Conservation (phyloP, 78 protist genomes). For the Dictyostelium capitatum region DNA sequence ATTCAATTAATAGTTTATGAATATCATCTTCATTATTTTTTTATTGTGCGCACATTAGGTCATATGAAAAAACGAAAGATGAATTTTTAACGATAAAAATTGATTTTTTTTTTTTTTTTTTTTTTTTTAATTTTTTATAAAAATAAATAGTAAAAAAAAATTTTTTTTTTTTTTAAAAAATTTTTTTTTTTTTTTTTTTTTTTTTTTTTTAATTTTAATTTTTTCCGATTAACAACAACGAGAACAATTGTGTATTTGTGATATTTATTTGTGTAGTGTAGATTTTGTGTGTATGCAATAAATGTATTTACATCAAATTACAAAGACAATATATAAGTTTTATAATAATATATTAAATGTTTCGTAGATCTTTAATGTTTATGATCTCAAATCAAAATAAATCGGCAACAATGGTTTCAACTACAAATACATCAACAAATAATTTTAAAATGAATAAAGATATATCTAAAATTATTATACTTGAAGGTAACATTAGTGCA, state of each 20-base stretch:
- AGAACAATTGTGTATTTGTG: background rate
- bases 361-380: slow-evolving; percentile 19
- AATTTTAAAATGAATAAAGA: background rate
- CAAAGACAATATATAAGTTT: no score
- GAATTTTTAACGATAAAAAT: no score
- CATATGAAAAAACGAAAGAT: no score
- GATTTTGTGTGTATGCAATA: background rate
- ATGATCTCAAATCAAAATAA: background rate
- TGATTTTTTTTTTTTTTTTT: no score
- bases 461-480: slow-evolving; percentile 60
- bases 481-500: slow-evolving; percentile 89
- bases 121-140: no score
- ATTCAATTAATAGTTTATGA: no score
- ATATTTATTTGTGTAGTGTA: background rate
- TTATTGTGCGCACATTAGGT: no score
- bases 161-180: no score
- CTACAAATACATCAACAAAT: background rate
- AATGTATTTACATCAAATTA: background rate
- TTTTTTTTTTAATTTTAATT: background rate
- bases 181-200: background rate
- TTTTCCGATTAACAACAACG: background rate
- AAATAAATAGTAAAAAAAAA: no score
- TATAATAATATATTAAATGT: background rate
- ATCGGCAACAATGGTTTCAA: background rate
- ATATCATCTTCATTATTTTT: no score